Evolutionary conservation across 2,329 filamentous ascomycete genomes (phyloP).

Genomic region (Periglandula ipomoeae): DNA sequence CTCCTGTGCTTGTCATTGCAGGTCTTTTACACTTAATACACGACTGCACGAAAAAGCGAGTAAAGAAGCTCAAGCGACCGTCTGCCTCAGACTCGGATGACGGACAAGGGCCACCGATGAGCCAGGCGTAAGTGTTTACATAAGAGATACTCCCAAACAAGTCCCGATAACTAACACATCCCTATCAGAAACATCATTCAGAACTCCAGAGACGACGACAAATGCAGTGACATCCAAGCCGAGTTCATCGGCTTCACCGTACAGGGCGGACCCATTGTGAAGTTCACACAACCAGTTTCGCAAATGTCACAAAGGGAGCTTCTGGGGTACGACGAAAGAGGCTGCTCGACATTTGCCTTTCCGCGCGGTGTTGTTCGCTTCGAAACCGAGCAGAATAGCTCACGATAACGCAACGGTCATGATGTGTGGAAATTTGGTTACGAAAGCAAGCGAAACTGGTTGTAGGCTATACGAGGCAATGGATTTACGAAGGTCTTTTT

Average conservation of each 20-base stretch:
- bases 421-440: background rate
- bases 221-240: conserved; percentile 22
- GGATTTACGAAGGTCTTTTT: background rate
- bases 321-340: conserved; percentile 25
- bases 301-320: conserved; percentile 23
- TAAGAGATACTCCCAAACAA: background rate
- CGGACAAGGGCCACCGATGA: conserved; percentile 27
- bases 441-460: background rate
- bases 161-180: background rate
- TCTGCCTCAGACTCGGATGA: conserved; percentile 15
- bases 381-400: conserved; percentile 13
- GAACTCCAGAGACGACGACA: conserved; percentile 23
- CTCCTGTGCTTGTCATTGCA: conserved; percentile 50
- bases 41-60: conserved; percentile 25
- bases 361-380: conserved; percentile 25
- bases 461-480: background rate
- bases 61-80: conserved; percentile 22
- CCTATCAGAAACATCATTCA: conserved; percentile 26
- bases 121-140: conserved; percentile 30
- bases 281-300: conserved; percentile 27
- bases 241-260: conserved; percentile 36
- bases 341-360: conserved; percentile 30
- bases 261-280: conserved; percentile 36
- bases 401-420: background rate
- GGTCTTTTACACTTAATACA: conserved; percentile 42